Percentiles rank a stretch among this genome's conserved stretches.
These are phyloP conservation scores for Schizosaccharomyces cryophilus DNA, from an alignment of 805 yeast species.

Conservation along the genomic window DNA sequence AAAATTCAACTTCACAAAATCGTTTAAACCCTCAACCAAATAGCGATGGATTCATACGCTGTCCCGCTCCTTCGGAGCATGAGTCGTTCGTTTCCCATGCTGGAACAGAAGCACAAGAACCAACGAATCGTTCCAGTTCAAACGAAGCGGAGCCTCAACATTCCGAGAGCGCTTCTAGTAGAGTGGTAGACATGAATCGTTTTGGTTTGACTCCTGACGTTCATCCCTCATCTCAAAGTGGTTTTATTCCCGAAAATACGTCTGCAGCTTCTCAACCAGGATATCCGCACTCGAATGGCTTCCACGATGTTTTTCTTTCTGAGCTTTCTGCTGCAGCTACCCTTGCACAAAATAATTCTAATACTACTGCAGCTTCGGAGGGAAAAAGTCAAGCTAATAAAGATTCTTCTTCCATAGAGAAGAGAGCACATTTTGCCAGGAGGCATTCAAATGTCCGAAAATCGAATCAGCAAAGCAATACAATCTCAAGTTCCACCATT, in stretches of 20 bases:
- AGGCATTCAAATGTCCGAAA: background rate
- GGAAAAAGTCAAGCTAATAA: background rate
- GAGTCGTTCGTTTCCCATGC: background rate
- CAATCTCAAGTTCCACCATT: background rate
- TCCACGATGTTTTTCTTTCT: too few relatives aligned
- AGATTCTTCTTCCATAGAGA: background rate
- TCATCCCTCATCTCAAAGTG: too few relatives aligned
- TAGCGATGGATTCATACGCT: background rate
- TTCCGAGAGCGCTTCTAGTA: background rate
- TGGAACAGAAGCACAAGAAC: background rate
- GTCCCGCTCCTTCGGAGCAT: background rate
- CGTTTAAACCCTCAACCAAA: background rate
- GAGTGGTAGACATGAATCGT: background rate
- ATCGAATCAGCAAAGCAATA: too few relatives aligned
- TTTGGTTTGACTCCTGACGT: too few relatives aligned
- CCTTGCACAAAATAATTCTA: too few relatives aligned
- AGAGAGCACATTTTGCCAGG: background rate
- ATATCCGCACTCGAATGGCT: too few relatives aligned
- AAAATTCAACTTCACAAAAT: background rate
- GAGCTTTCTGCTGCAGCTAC: too few relatives aligned
- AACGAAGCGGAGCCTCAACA: background rate
- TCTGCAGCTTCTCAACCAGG: too few relatives aligned
- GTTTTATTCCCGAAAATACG: too few relatives aligned
- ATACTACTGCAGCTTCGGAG: too few relatives aligned
- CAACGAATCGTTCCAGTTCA: background rate